These are phyloP conservation scores for Yamadazyma triangularis DNA, from an alignment of 1,139 yeast species.

Conservation along the genomic window DNA sequence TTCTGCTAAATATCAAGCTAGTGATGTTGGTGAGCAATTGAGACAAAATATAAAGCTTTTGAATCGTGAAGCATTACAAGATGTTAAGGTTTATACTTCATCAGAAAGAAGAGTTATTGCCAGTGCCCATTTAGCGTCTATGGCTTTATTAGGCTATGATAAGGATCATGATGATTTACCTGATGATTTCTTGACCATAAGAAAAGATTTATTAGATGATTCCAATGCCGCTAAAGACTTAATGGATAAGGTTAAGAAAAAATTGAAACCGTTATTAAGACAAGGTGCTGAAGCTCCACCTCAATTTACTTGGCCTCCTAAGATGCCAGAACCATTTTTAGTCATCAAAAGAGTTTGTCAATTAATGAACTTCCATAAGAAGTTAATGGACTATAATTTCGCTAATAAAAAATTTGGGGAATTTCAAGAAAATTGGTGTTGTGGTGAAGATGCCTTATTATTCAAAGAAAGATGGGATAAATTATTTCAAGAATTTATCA, in stretches of 20 bases:
- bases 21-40: conserved; percentile 92
- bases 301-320: conserved; percentile 98
- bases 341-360: conserved; percentile 94
- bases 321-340: conserved; percentile 94
- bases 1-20: conserved; percentile 91
- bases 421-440: conserved; percentile 88
- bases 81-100: conserved; percentile 84
- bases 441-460: conserved; percentile 88
- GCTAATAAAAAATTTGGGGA: conserved; percentile 57
- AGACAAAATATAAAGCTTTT: conserved; percentile 86
- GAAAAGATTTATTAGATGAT: conserved; percentile 92
- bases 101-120: conserved; percentile 94
- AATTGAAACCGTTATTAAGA: conserved; percentile 86
- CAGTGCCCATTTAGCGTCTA: conserved; percentile 85
- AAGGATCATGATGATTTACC: conserved; percentile 53
- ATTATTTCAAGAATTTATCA: conserved; percentile 84
- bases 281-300: conserved; percentile 99
- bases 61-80: conserved; percentile 78
- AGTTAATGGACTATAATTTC: conserved; percentile 80
- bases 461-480: conserved; percentile 98
- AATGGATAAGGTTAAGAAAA: conserved; percentile 97
- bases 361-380: conserved; percentile 87
- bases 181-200: conserved; percentile 71
- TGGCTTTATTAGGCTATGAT: conserved; percentile 71
- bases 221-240: conserved; percentile 97